These are phyloP conservation scores for Yarrowia divulgata DNA, from an alignment of 805 yeast species.

Conservation along the genomic window DNA sequence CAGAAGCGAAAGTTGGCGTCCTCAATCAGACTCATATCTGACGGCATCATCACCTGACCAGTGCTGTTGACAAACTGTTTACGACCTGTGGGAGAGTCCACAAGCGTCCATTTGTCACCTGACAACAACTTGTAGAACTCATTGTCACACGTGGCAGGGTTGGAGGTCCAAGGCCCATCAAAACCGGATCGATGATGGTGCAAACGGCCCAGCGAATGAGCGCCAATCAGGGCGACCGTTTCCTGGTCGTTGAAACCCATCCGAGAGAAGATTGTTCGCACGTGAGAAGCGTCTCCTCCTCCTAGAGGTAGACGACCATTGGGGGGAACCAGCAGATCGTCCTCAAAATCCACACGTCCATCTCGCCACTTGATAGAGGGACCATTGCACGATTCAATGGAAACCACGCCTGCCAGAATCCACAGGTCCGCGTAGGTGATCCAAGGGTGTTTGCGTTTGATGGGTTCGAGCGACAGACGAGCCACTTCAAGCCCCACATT, in stretches of 20 bases:
- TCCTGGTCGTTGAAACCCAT: conserved; percentile 69
- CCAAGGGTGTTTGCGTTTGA: conserved; percentile 64
- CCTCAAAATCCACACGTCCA: conserved; percentile 65
- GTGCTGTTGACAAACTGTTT: conserved; percentile 59
- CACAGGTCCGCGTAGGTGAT: conserved; percentile 71
- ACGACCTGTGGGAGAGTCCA: conserved; percentile 52
- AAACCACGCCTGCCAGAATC: conserved; percentile 72
- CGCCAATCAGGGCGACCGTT: conserved; percentile 65
- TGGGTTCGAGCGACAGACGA: conserved; percentile 61
- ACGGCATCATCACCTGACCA: conserved; percentile 83
- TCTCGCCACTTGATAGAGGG: conserved; percentile 80
- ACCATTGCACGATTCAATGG: conserved; percentile 69
- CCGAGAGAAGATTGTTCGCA: conserved; percentile 61
- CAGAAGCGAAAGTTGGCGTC: conserved; percentile 66
- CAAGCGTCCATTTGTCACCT: conserved; percentile 61
- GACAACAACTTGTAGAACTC: conserved; percentile 68
- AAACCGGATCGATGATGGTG: conserved; percentile 72
- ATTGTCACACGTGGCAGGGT: conserved; percentile 75
- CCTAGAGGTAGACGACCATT: conserved; percentile 71
- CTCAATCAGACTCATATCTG: conserved; percentile 73
- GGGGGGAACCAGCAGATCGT: conserved; percentile 63
- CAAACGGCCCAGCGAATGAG: conserved; percentile 68
- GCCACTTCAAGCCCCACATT: conserved; percentile 62
- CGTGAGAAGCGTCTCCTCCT: conserved; percentile 60
- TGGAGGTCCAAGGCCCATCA: conserved; percentile 91